Evolutionary conservation across 352 stramenopile species (phyloP).

Genomic region (Pythium angustatum): DNA sequence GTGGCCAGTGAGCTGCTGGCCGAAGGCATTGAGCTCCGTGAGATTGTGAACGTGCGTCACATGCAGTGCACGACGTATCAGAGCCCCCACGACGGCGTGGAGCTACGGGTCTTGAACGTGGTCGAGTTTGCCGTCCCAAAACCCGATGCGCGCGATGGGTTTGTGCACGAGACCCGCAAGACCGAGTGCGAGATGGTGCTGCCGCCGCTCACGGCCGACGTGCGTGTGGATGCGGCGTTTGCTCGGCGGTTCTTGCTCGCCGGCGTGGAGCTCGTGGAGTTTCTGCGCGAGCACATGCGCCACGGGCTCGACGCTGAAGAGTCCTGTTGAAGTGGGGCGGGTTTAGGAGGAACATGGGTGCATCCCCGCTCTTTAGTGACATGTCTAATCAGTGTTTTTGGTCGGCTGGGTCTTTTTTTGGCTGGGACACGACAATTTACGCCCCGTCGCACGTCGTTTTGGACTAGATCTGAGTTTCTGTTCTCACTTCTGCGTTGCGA

Average conservation of each 20-base stretch:
- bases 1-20: constrained; percentile 53
- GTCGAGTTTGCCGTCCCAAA: constrained; percentile 61
- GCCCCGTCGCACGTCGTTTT: no score
- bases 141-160: constrained; percentile 41
- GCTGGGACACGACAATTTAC: no score
- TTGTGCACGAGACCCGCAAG: constrained; percentile 55
- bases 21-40: constrained; percentile 39
- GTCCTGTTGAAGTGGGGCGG: background rate
- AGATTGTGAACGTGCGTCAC: constrained; percentile 60
- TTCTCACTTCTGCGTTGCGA: no score
- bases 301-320: constrained; percentile 2
- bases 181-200: constrained; percentile 67
- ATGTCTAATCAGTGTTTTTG: no score
- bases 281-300: constrained; percentile 35
- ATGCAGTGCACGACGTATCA: constrained; percentile 52
- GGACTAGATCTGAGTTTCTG: no score
- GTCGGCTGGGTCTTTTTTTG: no score
- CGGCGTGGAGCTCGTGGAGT: constrained; percentile 69
- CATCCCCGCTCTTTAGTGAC: no score
- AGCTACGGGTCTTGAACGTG: constrained; percentile 33
- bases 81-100: constrained; percentile 21
- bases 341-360: no score
- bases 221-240: constrained; percentile 51
- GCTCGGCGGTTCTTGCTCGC: constrained; percentile 54
- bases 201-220: constrained; percentile 54